phyloP scores from a whole-genome alignment of 768 basidiomycete species.

The Russula earlei region DNA sequence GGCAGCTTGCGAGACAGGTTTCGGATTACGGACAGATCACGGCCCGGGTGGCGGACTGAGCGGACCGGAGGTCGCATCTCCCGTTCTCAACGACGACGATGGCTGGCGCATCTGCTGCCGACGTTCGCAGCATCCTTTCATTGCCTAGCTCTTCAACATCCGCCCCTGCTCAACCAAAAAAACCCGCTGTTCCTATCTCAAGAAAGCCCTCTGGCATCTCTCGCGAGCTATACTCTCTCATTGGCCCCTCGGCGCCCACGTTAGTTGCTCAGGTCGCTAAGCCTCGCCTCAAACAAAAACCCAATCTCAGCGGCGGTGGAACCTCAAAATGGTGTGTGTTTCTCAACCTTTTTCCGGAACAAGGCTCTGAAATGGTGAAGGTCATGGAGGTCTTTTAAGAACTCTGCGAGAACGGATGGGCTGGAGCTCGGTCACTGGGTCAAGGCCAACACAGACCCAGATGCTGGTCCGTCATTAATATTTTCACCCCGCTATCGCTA shows the following conservation, averaged over 20 bases:
- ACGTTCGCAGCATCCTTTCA: conserved; percentile 77
- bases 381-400: conserved; percentile 69
- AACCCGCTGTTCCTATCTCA: conserved; percentile 23
- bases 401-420: conserved; percentile 55
- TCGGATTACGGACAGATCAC: not conserved
- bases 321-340: conserved; percentile 60
- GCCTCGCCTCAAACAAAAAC: conserved; percentile 81
- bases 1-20: too few relatives aligned
- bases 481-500: not conserved
- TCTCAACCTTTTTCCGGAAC: not conserved
- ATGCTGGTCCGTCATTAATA: conserved; percentile 37
- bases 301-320: conserved; percentile 53
- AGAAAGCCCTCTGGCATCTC: conserved; percentile 87
- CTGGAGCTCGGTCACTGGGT: conserved; percentile 80
- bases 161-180: conserved; percentile 42
- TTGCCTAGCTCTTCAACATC: conserved; percentile 36
- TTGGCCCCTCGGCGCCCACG: conserved; percentile 87
- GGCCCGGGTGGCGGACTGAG: not conserved
- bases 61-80: not conserved
- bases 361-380: conserved; percentile 34
- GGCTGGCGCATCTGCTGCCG: conserved; percentile 60
- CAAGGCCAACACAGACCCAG: conserved; percentile 47
- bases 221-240: conserved; percentile 86
- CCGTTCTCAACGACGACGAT: conserved; percentile 28
- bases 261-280: conserved; percentile 72